Evolutionary conservation across 192 early-diverging fungal genomes (phyloP).

Genomic region (Umbelopsis ramanniana): DNA sequence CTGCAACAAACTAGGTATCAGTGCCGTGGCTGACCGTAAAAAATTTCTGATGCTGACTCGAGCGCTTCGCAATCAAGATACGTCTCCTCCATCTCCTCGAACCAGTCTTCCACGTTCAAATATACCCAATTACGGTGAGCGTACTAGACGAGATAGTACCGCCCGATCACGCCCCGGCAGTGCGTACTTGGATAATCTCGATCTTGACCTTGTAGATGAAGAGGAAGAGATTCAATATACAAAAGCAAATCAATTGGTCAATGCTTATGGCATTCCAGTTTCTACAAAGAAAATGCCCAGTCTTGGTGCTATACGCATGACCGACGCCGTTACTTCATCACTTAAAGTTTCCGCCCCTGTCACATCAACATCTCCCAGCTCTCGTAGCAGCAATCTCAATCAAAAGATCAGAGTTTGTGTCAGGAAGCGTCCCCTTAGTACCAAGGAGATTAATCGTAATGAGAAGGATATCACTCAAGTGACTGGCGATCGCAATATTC

Average conservation of each 20-base stretch:
- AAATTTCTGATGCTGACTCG: constrained; percentile 49
- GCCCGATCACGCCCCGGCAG: constrained; percentile 9
- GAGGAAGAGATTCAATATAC: constrained; percentile 5
- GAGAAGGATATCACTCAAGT: constrained; percentile 83
- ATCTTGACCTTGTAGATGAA: constrained; percentile 12
- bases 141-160: neutral
- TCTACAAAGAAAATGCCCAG: neutral
- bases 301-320: constrained; percentile 7
- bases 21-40: constrained; percentile 59
- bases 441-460: constrained; percentile 75
- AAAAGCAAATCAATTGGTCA: constrained; percentile 45
- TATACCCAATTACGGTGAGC: neutral
- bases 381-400: constrained; percentile 50
- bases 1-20: constrained; percentile 61
- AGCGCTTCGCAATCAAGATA: constrained; percentile 35
- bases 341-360: neutral
- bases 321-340: neutral
- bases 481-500: constrained; percentile 67
- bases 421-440: constrained; percentile 88
- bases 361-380: neutral
- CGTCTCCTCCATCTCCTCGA: neutral
- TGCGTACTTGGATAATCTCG: neutral
- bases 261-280: constrained; percentile 73
- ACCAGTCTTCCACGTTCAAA: neutral
- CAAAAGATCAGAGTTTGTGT: constrained; percentile 95